Evolutionary conservation across 1,284 basidiomycete genomes (phyloP).

Genomic region (Microbotryum scabiosae): DNA sequence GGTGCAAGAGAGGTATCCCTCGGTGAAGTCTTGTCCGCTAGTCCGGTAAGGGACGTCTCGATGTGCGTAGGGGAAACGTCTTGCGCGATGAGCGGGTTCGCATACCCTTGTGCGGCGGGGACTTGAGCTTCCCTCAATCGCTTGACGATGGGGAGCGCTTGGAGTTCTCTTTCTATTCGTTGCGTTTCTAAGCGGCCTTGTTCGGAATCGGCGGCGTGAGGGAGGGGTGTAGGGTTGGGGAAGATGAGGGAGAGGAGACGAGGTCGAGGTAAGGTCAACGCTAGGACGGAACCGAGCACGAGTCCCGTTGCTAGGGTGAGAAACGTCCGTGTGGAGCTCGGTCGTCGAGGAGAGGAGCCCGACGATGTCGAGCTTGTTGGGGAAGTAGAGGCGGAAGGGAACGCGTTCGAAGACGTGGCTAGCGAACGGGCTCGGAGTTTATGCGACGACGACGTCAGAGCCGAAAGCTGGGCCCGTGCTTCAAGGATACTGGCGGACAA

Average conservation of each 20-base stretch:
- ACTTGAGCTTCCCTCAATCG: conserved; percentile 40
- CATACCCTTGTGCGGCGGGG: neutral
- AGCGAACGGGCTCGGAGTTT: neutral
- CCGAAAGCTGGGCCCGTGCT: neutral
- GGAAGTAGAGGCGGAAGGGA: neutral
- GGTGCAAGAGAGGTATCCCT: neutral
- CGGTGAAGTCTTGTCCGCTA: neutral
- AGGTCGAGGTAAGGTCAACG: conserved; percentile 15
- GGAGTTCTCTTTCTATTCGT: conserved; percentile 59
- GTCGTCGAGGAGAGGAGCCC: neutral
- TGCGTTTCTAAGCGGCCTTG: conserved; percentile 55
- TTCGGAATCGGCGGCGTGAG: conserved; percentile 53
- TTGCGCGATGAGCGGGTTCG: neutral
- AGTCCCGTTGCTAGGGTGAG: conserved; percentile 15
- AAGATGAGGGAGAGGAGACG: conserved; percentile 3
- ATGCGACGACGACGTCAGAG: neutral
- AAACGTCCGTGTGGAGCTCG: conserved; percentile 4
- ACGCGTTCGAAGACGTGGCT: neutral
- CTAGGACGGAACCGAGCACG: conserved; percentile 11
- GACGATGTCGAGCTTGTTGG: neutral
- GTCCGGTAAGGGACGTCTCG: no score
- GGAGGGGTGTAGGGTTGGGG: conserved; percentile 54
- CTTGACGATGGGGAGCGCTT: conserved; percentile 55
- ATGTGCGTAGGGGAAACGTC: neutral
- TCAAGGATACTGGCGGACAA: no score